Evolutionary conservation across 1,139 yeast genomes (phyloP).

Genomic region (Kluyveromyces sp.): DNA sequence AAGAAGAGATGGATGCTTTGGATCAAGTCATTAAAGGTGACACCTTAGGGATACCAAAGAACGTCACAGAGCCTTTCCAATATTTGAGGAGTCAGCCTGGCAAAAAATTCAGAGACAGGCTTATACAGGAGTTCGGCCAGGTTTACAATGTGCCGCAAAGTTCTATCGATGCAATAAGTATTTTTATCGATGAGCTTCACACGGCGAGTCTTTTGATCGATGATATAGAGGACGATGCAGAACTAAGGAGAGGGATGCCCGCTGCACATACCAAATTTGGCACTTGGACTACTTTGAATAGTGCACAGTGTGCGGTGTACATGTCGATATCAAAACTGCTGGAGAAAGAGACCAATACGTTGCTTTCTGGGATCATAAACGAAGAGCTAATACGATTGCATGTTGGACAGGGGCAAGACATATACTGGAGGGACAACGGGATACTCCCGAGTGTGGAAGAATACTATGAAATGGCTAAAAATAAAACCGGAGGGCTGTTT

Average conservation of each 20-base stretch:
- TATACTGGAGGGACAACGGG: slow-evolving; percentile 74
- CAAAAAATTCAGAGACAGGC: slow-evolving; percentile 45
- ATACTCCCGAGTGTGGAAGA: slow-evolving; percentile 60
- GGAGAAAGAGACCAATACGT: slow-evolving; percentile 13
- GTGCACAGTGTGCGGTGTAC: slow-evolving; percentile 79
- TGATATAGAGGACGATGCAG: slow-evolving; percentile 78
- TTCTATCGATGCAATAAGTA: slow-evolving; percentile 35
- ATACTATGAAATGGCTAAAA: slow-evolving; percentile 73
- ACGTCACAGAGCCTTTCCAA: slow-evolving; percentile 38
- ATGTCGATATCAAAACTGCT: slow-evolving; percentile 43
- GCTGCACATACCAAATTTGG: slow-evolving; percentile 77
- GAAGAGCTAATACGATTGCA: slow-evolving; percentile 77
- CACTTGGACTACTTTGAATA: slow-evolving; percentile 68
- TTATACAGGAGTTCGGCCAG: slow-evolving; percentile 46
- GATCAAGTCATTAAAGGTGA: slow-evolving; percentile 14
- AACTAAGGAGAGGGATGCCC: slow-evolving; percentile 63
- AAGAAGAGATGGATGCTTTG: slow-evolving; percentile 10
- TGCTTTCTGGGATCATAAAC: slow-evolving; percentile 39
- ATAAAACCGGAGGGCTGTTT: slow-evolving; percentile 85
- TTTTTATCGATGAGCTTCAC: slow-evolving; percentile 52
- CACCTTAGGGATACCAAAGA: slow-evolving; percentile 19
- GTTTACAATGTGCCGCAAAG: slow-evolving; percentile 38
- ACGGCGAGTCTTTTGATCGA: slow-evolving; percentile 66
- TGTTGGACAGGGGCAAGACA: slow-evolving; percentile 82
- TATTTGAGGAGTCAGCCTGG: slow-evolving; percentile 49